These are phyloP conservation scores for Acacia confusa DNA, from an alignment of 306 rosid species.

Conservation along the genomic window DNA sequence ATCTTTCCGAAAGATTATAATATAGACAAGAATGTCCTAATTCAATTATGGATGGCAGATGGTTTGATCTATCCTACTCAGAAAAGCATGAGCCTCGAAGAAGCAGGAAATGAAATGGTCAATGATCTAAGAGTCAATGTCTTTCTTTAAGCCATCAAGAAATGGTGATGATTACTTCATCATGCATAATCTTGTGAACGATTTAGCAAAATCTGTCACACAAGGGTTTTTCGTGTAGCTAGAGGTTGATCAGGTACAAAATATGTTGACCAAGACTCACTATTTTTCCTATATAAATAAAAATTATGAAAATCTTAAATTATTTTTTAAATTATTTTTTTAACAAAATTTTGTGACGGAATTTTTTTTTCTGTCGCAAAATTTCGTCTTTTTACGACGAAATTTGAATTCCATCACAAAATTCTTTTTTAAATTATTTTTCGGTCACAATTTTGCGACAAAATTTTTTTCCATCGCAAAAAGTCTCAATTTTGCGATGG, in stretches of 20 bases:
- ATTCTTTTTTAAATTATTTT: too few species aligned
- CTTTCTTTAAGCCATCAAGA: constrained; percentile 23
- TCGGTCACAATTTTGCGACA: too few species aligned
- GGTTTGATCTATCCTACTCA: not conserved
- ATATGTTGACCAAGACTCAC: not conserved
- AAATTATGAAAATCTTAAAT: rapidly evolving
- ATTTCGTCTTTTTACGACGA: too few species aligned
- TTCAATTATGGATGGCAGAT: constrained; percentile 5
- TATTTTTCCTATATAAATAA: not conserved
- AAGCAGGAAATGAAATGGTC: not conserved
- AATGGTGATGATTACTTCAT: not conserved
- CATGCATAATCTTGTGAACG: constrained; percentile 24
- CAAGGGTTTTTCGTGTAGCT: not conserved
- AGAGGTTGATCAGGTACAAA: not conserved
- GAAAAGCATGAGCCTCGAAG: not conserved
- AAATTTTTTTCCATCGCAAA: too few species aligned
- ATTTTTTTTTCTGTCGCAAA: too few species aligned
- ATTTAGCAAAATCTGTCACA: not conserved
- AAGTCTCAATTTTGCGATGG: too few species aligned
- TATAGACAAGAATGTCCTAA: not conserved
- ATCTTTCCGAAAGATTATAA: not conserved
- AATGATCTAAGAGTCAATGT: constrained; percentile 1
- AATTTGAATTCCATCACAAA: too few species aligned
- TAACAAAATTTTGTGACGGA: too few species aligned
- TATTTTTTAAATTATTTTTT: too few species aligned